Evolutionary conservation across 306 rosid species (phyloP), one percentile per base, ranked within the genome.

Genomic region (Datisca glomerata): DNA sequence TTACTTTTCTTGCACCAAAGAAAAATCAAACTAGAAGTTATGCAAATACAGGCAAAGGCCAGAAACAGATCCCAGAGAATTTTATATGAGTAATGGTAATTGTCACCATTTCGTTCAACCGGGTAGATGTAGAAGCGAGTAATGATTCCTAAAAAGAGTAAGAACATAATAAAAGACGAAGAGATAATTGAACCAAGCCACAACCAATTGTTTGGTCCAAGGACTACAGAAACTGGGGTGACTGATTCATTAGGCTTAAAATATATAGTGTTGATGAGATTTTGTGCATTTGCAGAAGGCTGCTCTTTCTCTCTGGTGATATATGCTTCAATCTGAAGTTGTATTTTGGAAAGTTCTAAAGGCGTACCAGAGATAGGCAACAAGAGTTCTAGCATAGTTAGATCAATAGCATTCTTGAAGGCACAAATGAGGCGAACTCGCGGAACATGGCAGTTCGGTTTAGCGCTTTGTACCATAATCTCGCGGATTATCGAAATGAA

Each of bases 401-500:
- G 75, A 33, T 73, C 78, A 3, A 38, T 45, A 8, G 64, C 53
- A 38, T 61, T 67, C 67, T 68, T 77, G 60, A 49, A 71, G 23
- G 83, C 80, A 65, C 75, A 70, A 0, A 65, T 24, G 9, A 64
- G 56, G 1, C 21, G 71, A 18, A 76, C 42, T 19, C 39, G 53
- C 3, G 79, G 73, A 22, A 59, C 33, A 1, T 55, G 58, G 12
- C 18, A 38, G 18, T 63, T 33, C 21, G 53, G 51, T 20, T 64
- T 58, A 27, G 58, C 59, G 68, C 55, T 70, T 49, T 55, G 74
- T 49, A 60, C 70, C 3, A 73, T 59, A 8, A 84, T 58, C 24
- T 84, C 86, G 0, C 79, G 73, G 49, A 79, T 76, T 54, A 84
- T 49, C 35, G 95, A 71, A 40, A 79, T 57, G 49, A 76, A 73